Percentiles rank a stretch among this genome's conserved stretches.
Evolutionary conservation across 2,329 filamentous ascomycete genomes (phyloP).

Genomic region (Penicillium sp.): DNA sequence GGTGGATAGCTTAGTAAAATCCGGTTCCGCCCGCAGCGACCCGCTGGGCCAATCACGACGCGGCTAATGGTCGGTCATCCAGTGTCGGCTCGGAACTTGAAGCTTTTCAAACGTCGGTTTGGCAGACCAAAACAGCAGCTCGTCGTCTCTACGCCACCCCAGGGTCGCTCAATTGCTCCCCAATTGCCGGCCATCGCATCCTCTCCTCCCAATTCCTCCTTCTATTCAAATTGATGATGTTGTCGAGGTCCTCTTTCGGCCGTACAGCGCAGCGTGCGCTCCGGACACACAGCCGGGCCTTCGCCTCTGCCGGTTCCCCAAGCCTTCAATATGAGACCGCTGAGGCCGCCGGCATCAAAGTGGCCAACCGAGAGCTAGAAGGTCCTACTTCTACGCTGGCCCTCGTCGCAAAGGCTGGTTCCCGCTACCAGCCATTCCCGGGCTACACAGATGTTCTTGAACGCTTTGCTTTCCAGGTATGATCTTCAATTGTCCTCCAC

Average conservation of each 20-base stretch:
- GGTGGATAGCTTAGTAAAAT: constrained; percentile 18
- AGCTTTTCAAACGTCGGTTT: constrained; percentile 37
- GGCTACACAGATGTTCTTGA: constrained; percentile 86
- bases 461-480: constrained; percentile 96
- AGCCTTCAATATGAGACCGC: constrained; percentile 83
- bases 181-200: constrained; percentile 32
- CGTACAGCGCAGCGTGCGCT: constrained; percentile 61
- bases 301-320: constrained; percentile 64
- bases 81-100: constrained; percentile 34
- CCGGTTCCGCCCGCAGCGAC: constrained; percentile 39
- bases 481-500: constrained; percentile 17
- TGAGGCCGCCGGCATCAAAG: constrained; percentile 83
- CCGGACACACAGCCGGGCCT: constrained; percentile 57
- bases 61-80: constrained; percentile 29
- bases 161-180: constrained; percentile 29
- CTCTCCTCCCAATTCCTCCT: constrained; percentile 37
- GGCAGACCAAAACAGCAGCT: constrained; percentile 24
- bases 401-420: constrained; percentile 89
- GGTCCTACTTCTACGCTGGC: constrained; percentile 88
- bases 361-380: constrained; percentile 83
- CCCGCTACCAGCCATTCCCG: constrained; percentile 83
- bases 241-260: constrained; percentile 63
- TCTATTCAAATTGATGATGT: constrained; percentile 58
- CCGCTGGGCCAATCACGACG: constrained; percentile 36
- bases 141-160: constrained; percentile 21